Percentiles rank a stretch among this genome's conserved stretches.
Evolutionary conservation across 306 rosid species (phyloP).

Genomic region (Sindora glabra): DNA sequence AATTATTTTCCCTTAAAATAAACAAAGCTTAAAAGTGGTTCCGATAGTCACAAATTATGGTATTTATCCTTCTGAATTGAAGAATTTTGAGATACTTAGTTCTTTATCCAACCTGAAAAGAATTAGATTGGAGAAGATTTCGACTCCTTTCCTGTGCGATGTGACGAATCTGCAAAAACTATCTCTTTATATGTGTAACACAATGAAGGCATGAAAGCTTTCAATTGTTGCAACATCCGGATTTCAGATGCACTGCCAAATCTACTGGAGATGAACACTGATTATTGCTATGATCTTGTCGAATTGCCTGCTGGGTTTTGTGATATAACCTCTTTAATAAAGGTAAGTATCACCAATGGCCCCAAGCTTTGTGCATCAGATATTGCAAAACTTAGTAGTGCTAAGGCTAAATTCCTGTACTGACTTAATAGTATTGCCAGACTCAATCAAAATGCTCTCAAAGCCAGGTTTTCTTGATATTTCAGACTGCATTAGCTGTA

Average conservation of each 20-base stretch:
- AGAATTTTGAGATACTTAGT: slow-evolving; percentile 27
- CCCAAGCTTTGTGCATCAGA: slow-evolving; percentile 20
- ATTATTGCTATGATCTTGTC: slow-evolving; percentile 33
- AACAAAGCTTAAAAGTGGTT: too few relatives aligned
- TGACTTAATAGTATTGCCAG: slow-evolving; percentile 16
- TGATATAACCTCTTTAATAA: slow-evolving; percentile 19
- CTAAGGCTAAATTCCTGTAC: slow-evolving; percentile 37
- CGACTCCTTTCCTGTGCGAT: slow-evolving; percentile 22
- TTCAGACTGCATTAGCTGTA: slow-evolving; percentile 26
- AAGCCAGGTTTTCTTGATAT: slow-evolving; percentile 27
- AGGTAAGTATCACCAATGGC: slow-evolving; percentile 37
- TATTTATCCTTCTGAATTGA: slow-evolving; percentile 27
- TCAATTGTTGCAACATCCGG: slow-evolving; percentile 23
- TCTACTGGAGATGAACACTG: slow-evolving; percentile 36
- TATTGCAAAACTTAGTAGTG: slow-evolving; percentile 25
- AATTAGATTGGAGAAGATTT: slow-evolving; percentile 46
- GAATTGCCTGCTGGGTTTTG: slow-evolving; percentile 25
- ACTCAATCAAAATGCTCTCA: slow-evolving; percentile 12
- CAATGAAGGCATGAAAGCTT: slow-evolving; percentile 18
- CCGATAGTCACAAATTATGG: slow-evolving; percentile 43
- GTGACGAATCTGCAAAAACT: slow-evolving; percentile 26
- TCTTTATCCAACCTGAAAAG: slow-evolving; percentile 32
- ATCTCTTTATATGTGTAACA: slow-evolving; percentile 38
- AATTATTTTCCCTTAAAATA: too few relatives aligned
- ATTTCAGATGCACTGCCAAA: slow-evolving; percentile 31